Evolutionary conservation across 2,329 filamentous ascomycete genomes (phyloP).

Genomic region (Aspergillus thermomutatus): DNA sequence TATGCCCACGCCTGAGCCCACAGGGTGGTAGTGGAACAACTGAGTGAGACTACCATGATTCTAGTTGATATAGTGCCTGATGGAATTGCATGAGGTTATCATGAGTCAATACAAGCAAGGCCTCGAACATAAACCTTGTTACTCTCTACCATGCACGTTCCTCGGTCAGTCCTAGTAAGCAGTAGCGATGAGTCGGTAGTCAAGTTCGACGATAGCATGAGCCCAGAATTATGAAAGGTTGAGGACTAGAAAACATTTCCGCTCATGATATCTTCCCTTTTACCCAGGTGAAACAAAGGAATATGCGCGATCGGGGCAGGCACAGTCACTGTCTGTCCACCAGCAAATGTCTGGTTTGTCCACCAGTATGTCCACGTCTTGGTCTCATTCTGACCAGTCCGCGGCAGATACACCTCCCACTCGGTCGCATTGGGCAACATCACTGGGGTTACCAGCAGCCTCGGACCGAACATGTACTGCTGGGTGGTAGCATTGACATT

Average conservation of each 20-base stretch:
- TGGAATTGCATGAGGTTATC: no score
- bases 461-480: slow-evolving; percentile 40
- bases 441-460: slow-evolving; percentile 35
- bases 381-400: slow-evolving; percentile 18
- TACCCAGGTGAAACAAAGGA: slow-evolving; percentile 56
- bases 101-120: no score
- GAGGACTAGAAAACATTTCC: slow-evolving; percentile 16
- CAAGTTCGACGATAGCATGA: no score
- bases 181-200: no score
- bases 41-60: not conserved
- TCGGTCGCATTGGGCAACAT: slow-evolving; percentile 34
- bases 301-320: slow-evolving; percentile 35
- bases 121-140: no score
- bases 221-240: no score
- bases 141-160: no score
- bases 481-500: slow-evolving; percentile 37
- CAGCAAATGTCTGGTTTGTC: slow-evolving; percentile 39
- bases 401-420: slow-evolving; percentile 37
- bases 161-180: no score
- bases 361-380: slow-evolving; percentile 41
- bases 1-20: slow-evolving; percentile 1
- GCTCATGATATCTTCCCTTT: slow-evolving; percentile 68
- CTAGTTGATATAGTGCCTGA: not conserved
- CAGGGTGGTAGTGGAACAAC: not conserved
- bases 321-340: slow-evolving; percentile 29